Evolutionary conservation across 148 eudicot genomes (phyloP), one percentile per base, ranked within the genome.

Genomic region (Suaeda aralocaspica): DNA sequence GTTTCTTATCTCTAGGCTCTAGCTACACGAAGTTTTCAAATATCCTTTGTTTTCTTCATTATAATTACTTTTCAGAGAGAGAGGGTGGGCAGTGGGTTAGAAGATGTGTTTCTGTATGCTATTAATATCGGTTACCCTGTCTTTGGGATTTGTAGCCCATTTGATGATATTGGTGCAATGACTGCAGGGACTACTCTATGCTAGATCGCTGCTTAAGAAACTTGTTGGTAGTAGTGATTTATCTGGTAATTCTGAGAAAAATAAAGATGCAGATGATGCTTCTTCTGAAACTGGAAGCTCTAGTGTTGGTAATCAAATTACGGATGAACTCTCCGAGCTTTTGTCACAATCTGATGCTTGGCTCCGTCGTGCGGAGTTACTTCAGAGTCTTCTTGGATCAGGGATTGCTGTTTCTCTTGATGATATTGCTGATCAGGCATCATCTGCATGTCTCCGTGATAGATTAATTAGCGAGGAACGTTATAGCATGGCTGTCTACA

Each of bases 401-500:
- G 99, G 97, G 67, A 87, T 94, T 62, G 88, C 97, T 82, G 99
- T 89, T 77, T 87, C 96, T 63, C 96, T 94, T 72, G 96, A 91
- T 86, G 99, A 94, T 78, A 91, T 94, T 55, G 99, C 97, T 60
- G 96, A 94, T 71, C 88, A 91, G 77, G 85, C 84, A 79, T 89
- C 99, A 66, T 86, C 97, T 70, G 89, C 79, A 68, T 87, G 74
- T 80, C 92, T 94, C 73, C 90, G 99, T 70, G 97, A 94, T 81
- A 82, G 99, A 70, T 84, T 94, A 77, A 77, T 94, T 74, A 56
- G 69, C 16, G 96, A 94, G 50, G 97, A 94, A 77, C 84, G 89
- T 72, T 94, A 94, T 70, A 87, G 96, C 84, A 94, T 94, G 99
- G 99, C 99, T 59, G 99, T 94, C 31, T 94, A 94, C 79, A 94